Conservation (phyloP, 2,329 filamentous ascomycete genomes). For the Hymenoscyphus fraxineus region DNA sequence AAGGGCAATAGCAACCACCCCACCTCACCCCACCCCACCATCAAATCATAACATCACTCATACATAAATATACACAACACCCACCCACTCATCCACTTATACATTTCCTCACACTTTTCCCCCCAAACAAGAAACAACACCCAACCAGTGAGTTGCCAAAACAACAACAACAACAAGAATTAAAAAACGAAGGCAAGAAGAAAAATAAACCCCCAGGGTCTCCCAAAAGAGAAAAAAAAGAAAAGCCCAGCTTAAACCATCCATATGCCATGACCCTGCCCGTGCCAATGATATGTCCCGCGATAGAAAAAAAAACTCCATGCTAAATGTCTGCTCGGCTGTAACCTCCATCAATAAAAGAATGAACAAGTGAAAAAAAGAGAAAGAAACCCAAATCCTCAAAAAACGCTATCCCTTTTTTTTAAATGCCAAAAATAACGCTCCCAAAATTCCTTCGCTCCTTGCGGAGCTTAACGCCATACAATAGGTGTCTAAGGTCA, state of each 20-base stretch:
- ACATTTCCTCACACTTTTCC: no score
- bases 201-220: background rate
- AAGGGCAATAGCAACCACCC: no score
- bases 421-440: background rate
- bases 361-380: no score
- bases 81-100: no score
- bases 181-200: background rate
- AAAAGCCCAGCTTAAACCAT: background rate
- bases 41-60: no score
- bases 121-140: background rate
- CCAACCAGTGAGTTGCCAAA: background rate
- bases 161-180: background rate
- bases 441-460: background rate
- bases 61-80: no score
- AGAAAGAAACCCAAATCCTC: background rate
- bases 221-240: background rate
- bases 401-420: background rate
- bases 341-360: no score
- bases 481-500: slow-evolving; percentile 8
- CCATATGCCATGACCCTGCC: background rate
- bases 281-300: no score
- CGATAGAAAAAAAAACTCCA: slow-evolving; percentile 14
- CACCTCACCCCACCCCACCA: no score
- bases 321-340: slow-evolving; percentile 16
- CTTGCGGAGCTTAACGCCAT: background rate